Base-by-base conservation (phyloP, 2,329 filamentous ascomycete genomes). In the Talaromyces rugulosus region DNA sequence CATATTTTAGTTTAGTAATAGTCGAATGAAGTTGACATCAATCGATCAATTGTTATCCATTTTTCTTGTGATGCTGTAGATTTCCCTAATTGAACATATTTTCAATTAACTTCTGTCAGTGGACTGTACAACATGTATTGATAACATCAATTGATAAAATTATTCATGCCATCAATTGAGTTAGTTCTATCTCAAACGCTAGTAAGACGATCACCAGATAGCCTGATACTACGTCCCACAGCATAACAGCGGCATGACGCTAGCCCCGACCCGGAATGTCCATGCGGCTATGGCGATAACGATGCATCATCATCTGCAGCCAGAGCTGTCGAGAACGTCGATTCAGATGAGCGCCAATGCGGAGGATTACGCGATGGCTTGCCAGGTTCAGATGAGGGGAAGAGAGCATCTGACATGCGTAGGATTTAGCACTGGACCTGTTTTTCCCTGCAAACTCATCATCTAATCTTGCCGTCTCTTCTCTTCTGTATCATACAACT, bases 251-350 rank as follows among this genome's bases (percentile, higher is more conserved):
- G 36, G 61, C 61, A 34, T 27, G 36, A 40, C 51, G 36, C 57
- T 56, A 59, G 18, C 6, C 40, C 23, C 28, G 12, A 53, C 50
- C 16, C 4, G n/a, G 57, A 33, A 62, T 3, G 61, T 59, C 56
- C 61, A 59, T 56, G 61, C 61, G 61, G 47, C 18, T 7, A 14
- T 4, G 36, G 23, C 30, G 54, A 56, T 52, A 58, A 56, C 54
- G 56, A 62, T 51, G 54, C 23, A 42, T 47, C 42, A 5, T 47
- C 30, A 34, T 34, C n/a, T 47, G 52, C 55, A 31, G 42, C 18
- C 34, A 52, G 28, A 40, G 36, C 36, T 40, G 36, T 40, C 14
- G 36, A 27, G 44, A 23, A 23, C 18, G n/a, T 47, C 44, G 23
- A 27, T 47, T 23, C 31, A 36, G 23, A 18, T 56, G 18, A 56